These are phyloP conservation scores for Giardia duodenalis DNA, from an alignment of 208 protist genomes.

Conservation along the genomic window DNA sequence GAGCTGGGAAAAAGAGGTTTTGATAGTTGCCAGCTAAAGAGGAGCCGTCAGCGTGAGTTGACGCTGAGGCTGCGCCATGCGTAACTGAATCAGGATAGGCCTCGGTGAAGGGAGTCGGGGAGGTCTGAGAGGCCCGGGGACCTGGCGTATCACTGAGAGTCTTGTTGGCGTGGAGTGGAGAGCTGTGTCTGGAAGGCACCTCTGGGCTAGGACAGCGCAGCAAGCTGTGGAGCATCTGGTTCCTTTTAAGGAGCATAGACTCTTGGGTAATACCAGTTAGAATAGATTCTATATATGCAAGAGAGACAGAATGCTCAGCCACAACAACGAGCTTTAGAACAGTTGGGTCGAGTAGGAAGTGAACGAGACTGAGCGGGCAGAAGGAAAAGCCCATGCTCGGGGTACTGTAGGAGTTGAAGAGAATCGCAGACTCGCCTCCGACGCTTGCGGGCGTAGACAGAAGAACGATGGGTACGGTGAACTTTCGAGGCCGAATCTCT, in stretches of 20 bases:
- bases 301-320: background rate
- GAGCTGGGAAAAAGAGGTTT: background rate
- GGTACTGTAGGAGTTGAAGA: background rate
- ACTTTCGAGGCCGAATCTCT: background rate
- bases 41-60: no score
- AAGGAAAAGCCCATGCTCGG: background rate
- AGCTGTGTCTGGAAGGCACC: background rate
- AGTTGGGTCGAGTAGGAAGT: background rate
- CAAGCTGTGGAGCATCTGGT: background rate
- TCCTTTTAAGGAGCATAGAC: background rate
- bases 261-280: background rate
- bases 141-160: background rate
- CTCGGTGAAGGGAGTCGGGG: background rate
- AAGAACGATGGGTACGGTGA: background rate
- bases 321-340: background rate
- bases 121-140: background rate
- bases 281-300: background rate
- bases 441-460: background rate
- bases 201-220: background rate
- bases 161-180: background rate
- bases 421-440: background rate
- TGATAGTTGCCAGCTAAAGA: no score
- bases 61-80: no score
- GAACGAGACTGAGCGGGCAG: background rate
- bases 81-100: background rate